These are phyloP conservation scores for Aspergillus aculeatinus DNA, from an alignment of 2,329 filamentous ascomycete genomes.

Conservation along the genomic window DNA sequence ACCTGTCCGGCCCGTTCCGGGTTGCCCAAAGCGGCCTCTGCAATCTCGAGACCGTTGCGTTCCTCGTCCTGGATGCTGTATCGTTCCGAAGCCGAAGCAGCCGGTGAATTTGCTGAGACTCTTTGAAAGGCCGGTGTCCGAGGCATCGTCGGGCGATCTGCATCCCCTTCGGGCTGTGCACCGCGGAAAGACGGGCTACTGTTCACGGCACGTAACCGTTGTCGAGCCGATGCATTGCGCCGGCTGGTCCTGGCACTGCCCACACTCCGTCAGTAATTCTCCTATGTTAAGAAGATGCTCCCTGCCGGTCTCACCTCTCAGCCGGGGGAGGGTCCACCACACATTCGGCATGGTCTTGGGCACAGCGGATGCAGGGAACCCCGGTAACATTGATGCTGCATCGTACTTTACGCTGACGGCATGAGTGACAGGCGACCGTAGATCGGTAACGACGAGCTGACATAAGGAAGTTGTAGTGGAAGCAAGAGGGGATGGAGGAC, in stretches of 20 bases:
- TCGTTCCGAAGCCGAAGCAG: constrained; percentile 5
- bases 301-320: not conserved
- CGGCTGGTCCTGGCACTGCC: not conserved
- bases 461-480: constrained; percentile 1
- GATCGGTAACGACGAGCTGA: constrained; percentile 16
- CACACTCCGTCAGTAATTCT: too few species aligned
- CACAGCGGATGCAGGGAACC: constrained; percentile 31
- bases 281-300: too few species aligned
- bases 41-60: constrained; percentile 26
- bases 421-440: constrained; percentile 18
- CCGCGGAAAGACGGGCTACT: not conserved
- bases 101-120: too few species aligned
- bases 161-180: not conserved
- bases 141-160: not conserved
- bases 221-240: not conserved
- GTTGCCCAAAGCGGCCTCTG: constrained; percentile 22
- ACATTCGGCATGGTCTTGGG: constrained; percentile 29
- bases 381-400: constrained; percentile 28
- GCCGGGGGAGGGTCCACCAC: constrained; percentile 20
- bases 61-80: constrained; percentile 21
- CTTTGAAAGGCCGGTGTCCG: not conserved
- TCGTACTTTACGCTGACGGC: constrained; percentile 26
- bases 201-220: constrained; percentile 13
- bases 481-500: too few species aligned
- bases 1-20: constrained; percentile 20